Evolutionary conservation across 371 early-diverging fungal genomes (phyloP).

Genomic region (Mortierella sp.): DNA sequence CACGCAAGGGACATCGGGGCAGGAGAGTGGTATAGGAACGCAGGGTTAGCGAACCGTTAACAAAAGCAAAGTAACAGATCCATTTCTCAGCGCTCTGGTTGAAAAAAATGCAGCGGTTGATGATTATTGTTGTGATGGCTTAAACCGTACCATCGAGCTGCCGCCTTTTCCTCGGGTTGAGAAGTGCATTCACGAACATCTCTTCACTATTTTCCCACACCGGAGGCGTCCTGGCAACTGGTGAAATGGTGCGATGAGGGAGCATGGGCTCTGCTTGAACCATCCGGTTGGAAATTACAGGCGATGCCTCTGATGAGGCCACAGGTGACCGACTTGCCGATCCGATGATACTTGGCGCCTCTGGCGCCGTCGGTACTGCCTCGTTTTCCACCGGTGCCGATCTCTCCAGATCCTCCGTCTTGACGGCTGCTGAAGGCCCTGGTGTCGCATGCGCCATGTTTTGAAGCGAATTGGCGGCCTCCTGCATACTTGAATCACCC

Average conservation of each 20-base stretch:
- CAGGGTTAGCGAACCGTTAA: slow-evolving; percentile 13
- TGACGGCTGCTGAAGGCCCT: slow-evolving; percentile 27
- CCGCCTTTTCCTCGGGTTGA: slow-evolving; percentile 46
- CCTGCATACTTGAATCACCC: slow-evolving; percentile 39
- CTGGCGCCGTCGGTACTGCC: slow-evolving; percentile 1
- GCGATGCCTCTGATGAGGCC: slow-evolving; percentile 35
- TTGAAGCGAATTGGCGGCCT: slow-evolving; percentile 37
- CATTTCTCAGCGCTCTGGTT: background rate
- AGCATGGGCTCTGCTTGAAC: slow-evolving; percentile 19
- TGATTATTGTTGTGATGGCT: slow-evolving; percentile 11
- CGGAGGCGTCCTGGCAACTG: slow-evolving; percentile 11
- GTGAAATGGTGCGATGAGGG: slow-evolving; percentile 5
- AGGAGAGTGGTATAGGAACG: background rate
- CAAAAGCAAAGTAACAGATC: background rate
- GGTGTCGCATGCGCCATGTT: slow-evolving; percentile 23
- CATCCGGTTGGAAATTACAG: slow-evolving; percentile 35
- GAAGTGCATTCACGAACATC: slow-evolving; percentile 25
- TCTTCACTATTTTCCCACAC: slow-evolving; percentile 28
- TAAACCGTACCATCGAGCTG: slow-evolving; percentile 49
- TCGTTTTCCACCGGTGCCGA: slow-evolving; percentile 11
- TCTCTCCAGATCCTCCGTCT: slow-evolving; percentile 41
- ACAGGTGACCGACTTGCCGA: slow-evolving; percentile 28
- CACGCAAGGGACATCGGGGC: background rate
- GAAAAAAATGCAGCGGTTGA: slow-evolving; percentile 6
- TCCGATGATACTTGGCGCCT: slow-evolving; percentile 23